Percentiles rank a stretch among this genome's conserved stretches.
phyloP scores from a whole-genome alignment of 306 rosid genomes.

The Prunus padus region DNA sequence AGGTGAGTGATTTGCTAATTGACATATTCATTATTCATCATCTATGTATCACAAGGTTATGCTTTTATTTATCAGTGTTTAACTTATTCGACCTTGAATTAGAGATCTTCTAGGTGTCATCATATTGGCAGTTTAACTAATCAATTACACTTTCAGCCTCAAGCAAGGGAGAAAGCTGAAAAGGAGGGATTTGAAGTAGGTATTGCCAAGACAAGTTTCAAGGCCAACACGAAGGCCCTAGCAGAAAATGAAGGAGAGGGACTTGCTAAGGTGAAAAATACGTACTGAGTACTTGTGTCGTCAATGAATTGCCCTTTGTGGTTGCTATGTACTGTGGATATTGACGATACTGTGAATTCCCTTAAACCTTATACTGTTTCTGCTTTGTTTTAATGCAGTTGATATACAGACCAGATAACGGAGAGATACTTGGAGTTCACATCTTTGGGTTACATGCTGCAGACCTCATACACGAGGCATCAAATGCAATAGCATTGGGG shows the following conservation, averaged over 20 bases:
- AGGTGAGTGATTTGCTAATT: conserved; percentile 39
- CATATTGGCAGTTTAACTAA: conserved; percentile 16
- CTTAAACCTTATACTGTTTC: conserved; percentile 8
- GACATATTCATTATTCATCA: not conserved
- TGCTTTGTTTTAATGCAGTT: conserved; percentile 48
- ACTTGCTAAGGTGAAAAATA: conserved; percentile 74
- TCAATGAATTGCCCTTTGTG: not conserved
- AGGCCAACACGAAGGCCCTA: conserved; percentile 96
- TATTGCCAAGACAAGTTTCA: conserved; percentile 91
- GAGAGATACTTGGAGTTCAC: conserved; percentile 96
- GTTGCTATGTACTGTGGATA: not conserved
- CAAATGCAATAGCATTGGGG: conserved; percentile 89
- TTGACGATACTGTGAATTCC: not conserved
- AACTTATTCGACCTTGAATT: not conserved
- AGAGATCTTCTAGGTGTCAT: conserved; percentile 9
- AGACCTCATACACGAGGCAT: conserved; percentile 98
- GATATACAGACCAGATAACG: conserved; percentile 97
- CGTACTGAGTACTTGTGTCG: not conserved
- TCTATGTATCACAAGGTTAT: not conserved
- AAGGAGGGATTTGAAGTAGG: conserved; percentile 88
- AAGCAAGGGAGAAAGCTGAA: conserved; percentile 85
- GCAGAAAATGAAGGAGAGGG: conserved; percentile 99
- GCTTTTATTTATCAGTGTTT: not conserved
- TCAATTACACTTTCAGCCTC: conserved; percentile 62
- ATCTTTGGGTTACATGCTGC: conserved; percentile 99